phyloP scores from a whole-genome alignment of 306 rosid genomes.

The Adenanthera pavonina region DNA sequence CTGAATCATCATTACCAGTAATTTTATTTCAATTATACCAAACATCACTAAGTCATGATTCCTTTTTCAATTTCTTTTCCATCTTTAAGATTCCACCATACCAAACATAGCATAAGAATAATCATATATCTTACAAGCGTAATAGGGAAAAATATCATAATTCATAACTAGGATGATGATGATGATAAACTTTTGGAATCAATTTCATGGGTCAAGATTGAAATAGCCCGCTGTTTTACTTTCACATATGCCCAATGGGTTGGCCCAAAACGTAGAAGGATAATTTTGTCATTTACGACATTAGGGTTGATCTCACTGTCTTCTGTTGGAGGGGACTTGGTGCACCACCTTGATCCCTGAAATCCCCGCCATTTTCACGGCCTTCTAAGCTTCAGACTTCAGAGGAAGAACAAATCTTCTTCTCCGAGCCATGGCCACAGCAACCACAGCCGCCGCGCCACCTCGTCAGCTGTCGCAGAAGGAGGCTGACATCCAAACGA shows the following conservation, averaged over 20 bases:
- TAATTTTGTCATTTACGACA: not conserved
- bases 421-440: constrained; percentile 47
- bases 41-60: too few relatives aligned
- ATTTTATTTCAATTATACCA: too few relatives aligned
- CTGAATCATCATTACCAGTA: too few relatives aligned
- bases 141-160: too few relatives aligned
- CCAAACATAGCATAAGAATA: too few relatives aligned
- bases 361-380: not conserved
- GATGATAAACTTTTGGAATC: not conserved
- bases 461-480: not conserved
- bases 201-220: not conserved
- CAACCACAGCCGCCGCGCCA: constrained; percentile 36
- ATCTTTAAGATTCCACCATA: too few relatives aligned
- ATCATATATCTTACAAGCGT: too few relatives aligned
- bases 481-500: constrained; percentile 6
- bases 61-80: too few relatives aligned
- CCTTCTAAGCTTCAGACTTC: not conserved
- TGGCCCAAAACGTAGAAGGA: not conserved
- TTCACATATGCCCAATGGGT: not conserved
- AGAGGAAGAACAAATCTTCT: too few relatives aligned
- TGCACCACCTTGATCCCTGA: not conserved
- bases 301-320: constrained; percentile 10
- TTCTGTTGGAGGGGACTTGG: not conserved
- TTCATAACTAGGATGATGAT: too few relatives aligned
- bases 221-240: not conserved